Percentiles rank a stretch among this genome's conserved stretches.
Evolutionary conservation across 2,329 filamentous ascomycete genomes (phyloP).

Genomic region (Neofusicoccum sp.): DNA sequence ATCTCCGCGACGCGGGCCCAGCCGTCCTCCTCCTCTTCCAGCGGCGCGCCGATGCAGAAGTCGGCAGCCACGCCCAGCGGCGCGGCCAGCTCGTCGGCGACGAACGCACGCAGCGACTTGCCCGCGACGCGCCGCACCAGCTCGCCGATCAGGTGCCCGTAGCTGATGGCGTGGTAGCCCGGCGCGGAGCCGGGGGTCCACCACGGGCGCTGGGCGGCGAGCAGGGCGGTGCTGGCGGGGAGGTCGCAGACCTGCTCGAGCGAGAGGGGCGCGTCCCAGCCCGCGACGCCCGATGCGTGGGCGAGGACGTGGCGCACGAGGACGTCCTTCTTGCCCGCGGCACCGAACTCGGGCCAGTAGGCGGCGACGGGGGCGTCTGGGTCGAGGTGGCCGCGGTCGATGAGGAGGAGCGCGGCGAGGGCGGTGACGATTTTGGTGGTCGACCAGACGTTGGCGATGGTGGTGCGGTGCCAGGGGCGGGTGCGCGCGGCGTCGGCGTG

Average conservation of each 20-base stretch:
- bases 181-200: not conserved
- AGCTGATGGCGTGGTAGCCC: conserved; percentile 6
- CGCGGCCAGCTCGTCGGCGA: conserved; percentile 2
- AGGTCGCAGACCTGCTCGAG: not conserved
- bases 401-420: conserved; percentile 27
- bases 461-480: conserved; percentile 38
- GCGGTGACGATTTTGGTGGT: conserved; percentile 28
- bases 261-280: not conserved
- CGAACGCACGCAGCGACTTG: not conserved
- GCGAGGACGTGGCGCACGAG: conserved; percentile 23
- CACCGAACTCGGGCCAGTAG: conserved; percentile 36
- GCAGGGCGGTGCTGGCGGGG: not conserved
- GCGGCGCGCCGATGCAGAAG: conserved; percentile 12
- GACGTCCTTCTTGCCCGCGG: conserved; percentile 31
- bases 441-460: conserved; percentile 24
- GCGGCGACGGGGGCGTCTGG: conserved; percentile 27
- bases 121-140: not conserved
- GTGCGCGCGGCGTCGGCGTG: conserved; percentile 31
- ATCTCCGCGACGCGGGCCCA: conserved; percentile 4
- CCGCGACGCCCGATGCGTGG: conserved; percentile 6
- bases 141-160: not conserved
- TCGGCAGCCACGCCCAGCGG: not conserved
- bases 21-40: not conserved
- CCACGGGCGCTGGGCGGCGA: conserved; percentile 1
- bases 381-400: conserved; percentile 29